Conservation (phyloP, 2,329 filamentous ascomycete genomes). For the Aspergillus jensenii region DNA sequence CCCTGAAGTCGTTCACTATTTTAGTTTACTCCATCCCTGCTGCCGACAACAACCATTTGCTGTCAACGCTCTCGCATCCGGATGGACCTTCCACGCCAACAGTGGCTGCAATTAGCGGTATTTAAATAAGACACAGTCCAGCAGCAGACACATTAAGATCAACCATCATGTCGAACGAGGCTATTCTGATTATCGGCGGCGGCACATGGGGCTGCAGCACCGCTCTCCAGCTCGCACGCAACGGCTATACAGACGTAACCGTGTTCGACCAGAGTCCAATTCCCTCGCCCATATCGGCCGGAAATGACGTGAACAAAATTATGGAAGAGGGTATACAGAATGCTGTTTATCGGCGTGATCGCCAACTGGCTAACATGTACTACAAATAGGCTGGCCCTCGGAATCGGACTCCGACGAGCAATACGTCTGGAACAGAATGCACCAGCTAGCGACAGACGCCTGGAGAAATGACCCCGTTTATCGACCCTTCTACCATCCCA, state of each 20-base stretch:
- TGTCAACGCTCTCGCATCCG: too few species aligned
- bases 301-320: constrained; percentile 55
- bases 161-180: background rate
- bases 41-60: too few species aligned
- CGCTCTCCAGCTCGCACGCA: constrained; percentile 52
- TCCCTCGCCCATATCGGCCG: constrained; percentile 49
- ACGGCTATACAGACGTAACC: constrained; percentile 50
- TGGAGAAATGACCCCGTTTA: constrained; percentile 49
- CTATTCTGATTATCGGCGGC: constrained; percentile 47
- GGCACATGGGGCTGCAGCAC: constrained; percentile 55
- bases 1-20: too few species aligned
- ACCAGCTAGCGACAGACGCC: constrained; percentile 11
- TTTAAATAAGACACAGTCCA: background rate
- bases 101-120: too few species aligned
- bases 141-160: background rate
- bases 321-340: constrained; percentile 21
- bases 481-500: constrained; percentile 48
- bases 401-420: background rate
- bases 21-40: too few species aligned
- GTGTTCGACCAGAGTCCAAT: constrained; percentile 50
- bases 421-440: background rate
- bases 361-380: too few species aligned
- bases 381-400: background rate
- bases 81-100: background rate
- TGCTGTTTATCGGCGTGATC: background rate